Percentiles rank a stretch among this genome's conserved stretches.
Conservation (phyloP, 2,329 filamentous ascomycete genomes). For the Parascedosporium putredinis region DNA sequence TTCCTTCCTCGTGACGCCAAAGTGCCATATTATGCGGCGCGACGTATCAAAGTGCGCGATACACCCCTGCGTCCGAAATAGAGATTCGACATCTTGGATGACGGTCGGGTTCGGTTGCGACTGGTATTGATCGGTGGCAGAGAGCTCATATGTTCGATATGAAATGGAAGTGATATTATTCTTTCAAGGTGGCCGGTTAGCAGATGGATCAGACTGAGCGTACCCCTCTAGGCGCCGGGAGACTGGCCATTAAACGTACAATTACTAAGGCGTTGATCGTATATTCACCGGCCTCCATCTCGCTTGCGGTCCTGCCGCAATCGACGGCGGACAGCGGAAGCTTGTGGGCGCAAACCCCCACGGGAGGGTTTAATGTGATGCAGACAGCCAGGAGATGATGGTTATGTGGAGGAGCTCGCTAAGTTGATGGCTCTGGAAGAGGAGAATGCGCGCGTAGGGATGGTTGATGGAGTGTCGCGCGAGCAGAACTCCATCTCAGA, state of each 20-base stretch:
- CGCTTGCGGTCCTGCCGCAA: conserved; percentile 18
- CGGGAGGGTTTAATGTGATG: not conserved
- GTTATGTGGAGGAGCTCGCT: not conserved
- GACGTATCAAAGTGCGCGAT: conserved; percentile 41
- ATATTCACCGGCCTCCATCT: conserved; percentile 54
- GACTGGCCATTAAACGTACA: conserved; percentile 27
- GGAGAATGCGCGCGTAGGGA: not conserved
- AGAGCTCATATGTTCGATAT: conserved; percentile 45
- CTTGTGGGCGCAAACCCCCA: conserved; percentile 5
- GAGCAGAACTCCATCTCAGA: conserved; percentile 8
- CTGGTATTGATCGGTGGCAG: conserved; percentile 18
- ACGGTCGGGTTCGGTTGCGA: conserved; percentile 31
- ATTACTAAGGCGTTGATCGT: conserved; percentile 51
- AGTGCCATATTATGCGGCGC: conserved; percentile 44
- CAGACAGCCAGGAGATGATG: not conserved
- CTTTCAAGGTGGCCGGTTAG: conserved; percentile 16
- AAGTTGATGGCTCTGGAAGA: not conserved
- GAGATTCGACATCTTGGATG: conserved; percentile 39
- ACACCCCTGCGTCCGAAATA: conserved; percentile 40
- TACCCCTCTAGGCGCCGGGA: conserved; percentile 12
- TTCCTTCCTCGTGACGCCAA: conserved; percentile 35
- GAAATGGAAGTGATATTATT: conserved; percentile 45
- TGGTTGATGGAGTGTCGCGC: not conserved
- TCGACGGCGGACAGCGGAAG: conserved; percentile 3
- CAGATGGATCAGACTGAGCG: not conserved